phyloP scores from a whole-genome alignment of 2,329 filamentous ascomycete species.

The Stagonosporopsis rhizophila region DNA sequence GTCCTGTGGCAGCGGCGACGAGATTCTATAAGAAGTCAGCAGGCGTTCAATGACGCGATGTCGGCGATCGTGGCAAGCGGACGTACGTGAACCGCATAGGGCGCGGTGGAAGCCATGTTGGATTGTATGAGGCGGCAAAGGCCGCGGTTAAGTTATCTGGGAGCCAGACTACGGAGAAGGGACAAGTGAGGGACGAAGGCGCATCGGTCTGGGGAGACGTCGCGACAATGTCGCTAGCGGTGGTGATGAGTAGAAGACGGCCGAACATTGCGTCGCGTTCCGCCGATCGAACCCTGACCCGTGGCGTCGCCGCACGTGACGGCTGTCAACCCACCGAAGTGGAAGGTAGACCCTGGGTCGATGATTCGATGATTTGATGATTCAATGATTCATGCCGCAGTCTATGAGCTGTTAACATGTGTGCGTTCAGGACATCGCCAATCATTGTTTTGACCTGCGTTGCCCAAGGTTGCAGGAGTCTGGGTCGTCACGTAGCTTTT shows the following conservation, averaged over 20 bases:
- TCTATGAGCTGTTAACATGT: not conserved
- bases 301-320: slow-evolving; percentile 23
- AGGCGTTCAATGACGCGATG: slow-evolving; percentile 27
- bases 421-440: no score
- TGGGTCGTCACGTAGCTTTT: no score
- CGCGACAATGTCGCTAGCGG: slow-evolving; percentile 31
- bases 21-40: slow-evolving; percentile 52
- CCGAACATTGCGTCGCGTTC: slow-evolving; percentile 28
- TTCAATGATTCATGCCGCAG: not conserved
- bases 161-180: slow-evolving; percentile 25
- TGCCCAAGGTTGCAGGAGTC: no score
- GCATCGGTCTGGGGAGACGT: slow-evolving; percentile 25
- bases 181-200: slow-evolving; percentile 24
- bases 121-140: slow-evolving; percentile 35
- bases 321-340: slow-evolving; percentile 16
- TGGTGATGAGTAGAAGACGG: slow-evolving; percentile 34
- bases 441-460: not conserved
- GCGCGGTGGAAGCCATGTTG: slow-evolving; percentile 61
- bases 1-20: slow-evolving; percentile 46
- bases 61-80: slow-evolving; percentile 37
- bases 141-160: slow-evolving; percentile 33
- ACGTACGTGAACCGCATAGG: slow-evolving; percentile 57
- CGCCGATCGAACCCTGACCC: slow-evolving; percentile 25
- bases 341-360: not conserved
- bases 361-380: not conserved